A percentile compares a stretch with the other conserved stretches of the same genome.
phyloP scores from a whole-genome alignment of 768 basidiomycete species.

The Dioszegia aurantiaca region DNA sequence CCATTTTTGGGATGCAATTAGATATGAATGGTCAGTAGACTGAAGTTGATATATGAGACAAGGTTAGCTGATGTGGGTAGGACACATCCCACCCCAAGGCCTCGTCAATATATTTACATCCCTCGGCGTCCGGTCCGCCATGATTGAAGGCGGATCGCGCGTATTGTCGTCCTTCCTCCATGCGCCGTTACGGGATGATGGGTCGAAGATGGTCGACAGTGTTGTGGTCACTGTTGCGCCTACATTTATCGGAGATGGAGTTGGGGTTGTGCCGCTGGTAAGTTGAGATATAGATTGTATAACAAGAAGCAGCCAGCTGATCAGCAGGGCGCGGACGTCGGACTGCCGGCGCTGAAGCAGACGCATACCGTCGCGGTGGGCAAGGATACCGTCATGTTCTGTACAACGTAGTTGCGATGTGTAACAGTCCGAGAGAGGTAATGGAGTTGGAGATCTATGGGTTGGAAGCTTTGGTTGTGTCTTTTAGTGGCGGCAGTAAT shows the following conservation, averaged over 20 bases:
- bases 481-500: too few relatives aligned
- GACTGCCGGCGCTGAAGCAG: conserved; percentile 33
- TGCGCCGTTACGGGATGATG: conserved; percentile 22
- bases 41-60: not conserved
- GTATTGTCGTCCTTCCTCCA: conserved; percentile 73
- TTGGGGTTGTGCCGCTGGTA: conserved; percentile 38
- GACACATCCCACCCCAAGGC: conserved; percentile 36
- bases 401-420: conserved; percentile 16
- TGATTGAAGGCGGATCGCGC: conserved; percentile 92
- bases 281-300: conserved; percentile 8
- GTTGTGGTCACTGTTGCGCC: conserved; percentile 86
- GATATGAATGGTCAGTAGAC: conserved; percentile 52
- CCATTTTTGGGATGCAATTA: conserved; percentile 59
- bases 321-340: conserved; percentile 32
- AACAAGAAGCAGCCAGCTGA: conserved; percentile 9
- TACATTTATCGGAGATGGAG: conserved; percentile 64
- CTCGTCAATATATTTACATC: conserved; percentile 60
- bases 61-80: conserved; percentile 19
- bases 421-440: not conserved
- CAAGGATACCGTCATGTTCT: conserved; percentile 47
- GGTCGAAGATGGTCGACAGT: conserved; percentile 60
- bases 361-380: conserved; percentile 44
- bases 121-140: conserved; percentile 68
- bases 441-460: not conserved
- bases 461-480: not conserved